Evolutionary conservation across 257 asterid genomes (phyloP).

Genomic region (Nicotiana knightiana): DNA sequence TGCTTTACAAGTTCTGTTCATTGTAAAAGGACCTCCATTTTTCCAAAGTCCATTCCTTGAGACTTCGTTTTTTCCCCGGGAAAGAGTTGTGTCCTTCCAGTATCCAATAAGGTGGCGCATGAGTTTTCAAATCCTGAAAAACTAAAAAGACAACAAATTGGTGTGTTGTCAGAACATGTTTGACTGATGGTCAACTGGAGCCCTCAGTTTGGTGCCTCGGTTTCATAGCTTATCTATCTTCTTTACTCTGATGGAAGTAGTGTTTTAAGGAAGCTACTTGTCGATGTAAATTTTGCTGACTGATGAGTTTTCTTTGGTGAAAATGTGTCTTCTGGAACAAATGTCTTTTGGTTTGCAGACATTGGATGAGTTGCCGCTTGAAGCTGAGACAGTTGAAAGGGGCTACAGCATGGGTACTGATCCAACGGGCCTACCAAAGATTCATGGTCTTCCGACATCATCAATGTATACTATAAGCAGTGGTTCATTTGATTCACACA

Average conservation of each 20-base stretch:
- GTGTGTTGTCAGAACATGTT: background rate
- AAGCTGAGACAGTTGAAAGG: constrained; percentile 79
- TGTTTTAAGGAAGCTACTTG: background rate
- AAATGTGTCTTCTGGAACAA: background rate
- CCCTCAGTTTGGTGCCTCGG: background rate
- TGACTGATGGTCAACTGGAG: background rate
- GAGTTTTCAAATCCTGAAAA: too few relatives aligned
- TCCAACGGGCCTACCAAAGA: constrained; percentile 84
- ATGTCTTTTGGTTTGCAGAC: constrained; percentile 33
- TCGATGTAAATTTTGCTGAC: background rate
- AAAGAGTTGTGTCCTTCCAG: too few relatives aligned
- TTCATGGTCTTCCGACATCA: constrained; percentile 85
- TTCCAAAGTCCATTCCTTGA: too few relatives aligned
- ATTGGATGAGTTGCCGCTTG: constrained; percentile 91
- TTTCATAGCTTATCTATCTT: background rate
- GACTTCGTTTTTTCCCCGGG: too few relatives aligned
- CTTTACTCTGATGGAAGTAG: background rate
- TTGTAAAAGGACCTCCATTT: too few relatives aligned
- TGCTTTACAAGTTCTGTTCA: too few relatives aligned
- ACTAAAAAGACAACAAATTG: background rate
- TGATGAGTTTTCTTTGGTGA: background rate
- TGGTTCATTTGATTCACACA: constrained; percentile 40
- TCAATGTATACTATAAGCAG: constrained; percentile 53
- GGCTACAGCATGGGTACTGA: constrained; percentile 75
- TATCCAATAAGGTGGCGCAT: too few relatives aligned